A percentile compares a stretch with the other conserved stretches of the same genome.
phyloP scores from a whole-genome alignment of 495 filamentous ascomycete genomes.

The Hamigera avellanea region DNA sequence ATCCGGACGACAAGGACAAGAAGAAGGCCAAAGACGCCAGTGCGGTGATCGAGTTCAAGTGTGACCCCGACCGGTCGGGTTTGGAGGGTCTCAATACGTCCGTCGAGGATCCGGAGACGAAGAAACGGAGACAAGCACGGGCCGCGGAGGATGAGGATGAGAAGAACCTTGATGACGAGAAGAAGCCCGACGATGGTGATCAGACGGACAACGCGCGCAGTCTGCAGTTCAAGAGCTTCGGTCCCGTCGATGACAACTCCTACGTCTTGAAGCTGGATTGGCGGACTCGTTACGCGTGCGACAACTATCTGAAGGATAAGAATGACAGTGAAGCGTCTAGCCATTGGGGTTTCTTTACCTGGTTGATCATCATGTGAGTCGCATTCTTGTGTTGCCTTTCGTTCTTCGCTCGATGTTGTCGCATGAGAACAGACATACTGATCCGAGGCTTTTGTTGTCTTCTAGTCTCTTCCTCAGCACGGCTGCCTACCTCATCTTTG shows the following conservation, averaged over 20 bases:
- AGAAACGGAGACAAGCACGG: conserved; percentile 13
- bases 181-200: conserved; percentile 12
- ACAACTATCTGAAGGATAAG: conserved; percentile 37
- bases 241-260: conserved; percentile 31
- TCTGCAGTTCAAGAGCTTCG: conserved; percentile 62
- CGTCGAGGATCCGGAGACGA: conserved; percentile 20
- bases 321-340: conserved; percentile 25
- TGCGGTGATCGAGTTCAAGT: conserved; percentile 76
- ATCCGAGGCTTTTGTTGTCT: not conserved
- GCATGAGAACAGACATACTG: conserved; percentile 3
- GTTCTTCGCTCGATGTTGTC: not conserved
- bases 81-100: conserved; percentile 47
- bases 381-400: not conserved
- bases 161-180: conserved; percentile 2
- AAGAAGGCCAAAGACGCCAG: conserved; percentile 42
- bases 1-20: conserved; percentile 28
- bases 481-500: conserved; percentile 92
- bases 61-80: conserved; percentile 56
- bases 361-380: conserved; percentile 92
- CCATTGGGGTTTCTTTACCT: conserved; percentile 92
- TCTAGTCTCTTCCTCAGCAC: conserved; percentile 69
- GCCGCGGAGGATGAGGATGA: conserved; percentile 14
- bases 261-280: conserved; percentile 63
- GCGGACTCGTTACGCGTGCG: conserved; percentile 78
- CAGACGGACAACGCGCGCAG: conserved; percentile 37